Percentiles rank a stretch among this genome's conserved stretches.
Evolutionary conservation across 768 basidiomycete genomes (phyloP).

Genomic region (Phylloporus sp.): DNA sequence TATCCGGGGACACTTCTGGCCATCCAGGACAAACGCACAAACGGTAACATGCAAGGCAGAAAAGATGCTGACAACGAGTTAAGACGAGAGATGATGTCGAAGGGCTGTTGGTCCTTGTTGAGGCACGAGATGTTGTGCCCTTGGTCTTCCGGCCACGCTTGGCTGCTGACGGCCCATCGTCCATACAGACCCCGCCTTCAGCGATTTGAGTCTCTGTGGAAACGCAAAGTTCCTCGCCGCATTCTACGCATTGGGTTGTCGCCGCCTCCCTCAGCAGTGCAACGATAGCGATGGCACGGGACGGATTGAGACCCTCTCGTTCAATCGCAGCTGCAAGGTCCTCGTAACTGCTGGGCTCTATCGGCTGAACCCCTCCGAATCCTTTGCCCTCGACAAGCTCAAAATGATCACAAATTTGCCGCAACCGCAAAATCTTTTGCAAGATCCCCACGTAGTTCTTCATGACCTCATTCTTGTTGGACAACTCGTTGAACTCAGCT

Average conservation of each 20-base stretch:
- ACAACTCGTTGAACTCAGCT: slow-evolving; percentile 84
- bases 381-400: slow-evolving; percentile 79
- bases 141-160: slow-evolving; percentile 56
- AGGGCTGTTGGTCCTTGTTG: slow-evolving; percentile 74
- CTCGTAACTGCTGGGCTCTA: slow-evolving; percentile 60
- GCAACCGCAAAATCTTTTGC: slow-evolving; percentile 91
- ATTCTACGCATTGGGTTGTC: slow-evolving; percentile 86
- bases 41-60: slow-evolving; percentile 84
- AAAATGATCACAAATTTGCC: slow-evolving; percentile 97
- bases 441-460: slow-evolving; percentile 98
- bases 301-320: slow-evolving; percentile 69
- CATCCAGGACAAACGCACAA: slow-evolving; percentile 72
- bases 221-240: slow-evolving; percentile 67
- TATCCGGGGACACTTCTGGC: slow-evolving; percentile 61
- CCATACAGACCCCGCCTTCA: slow-evolving; percentile 41
- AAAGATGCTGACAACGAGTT: slow-evolving; percentile 92
- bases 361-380: slow-evolving; percentile 38
- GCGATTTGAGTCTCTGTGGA: slow-evolving; percentile 37
- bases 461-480: slow-evolving; percentile 88
- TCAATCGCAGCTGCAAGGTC: slow-evolving; percentile 72
- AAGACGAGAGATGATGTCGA: slow-evolving; percentile 60
- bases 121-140: slow-evolving; percentile 51
- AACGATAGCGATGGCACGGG: slow-evolving; percentile 79
- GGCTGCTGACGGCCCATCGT: slow-evolving; percentile 46
- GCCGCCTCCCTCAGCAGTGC: slow-evolving; percentile 80